Conservation (phyloP, 106 monocot genomes). For the Phalaenopsis aphrodite region DNA sequence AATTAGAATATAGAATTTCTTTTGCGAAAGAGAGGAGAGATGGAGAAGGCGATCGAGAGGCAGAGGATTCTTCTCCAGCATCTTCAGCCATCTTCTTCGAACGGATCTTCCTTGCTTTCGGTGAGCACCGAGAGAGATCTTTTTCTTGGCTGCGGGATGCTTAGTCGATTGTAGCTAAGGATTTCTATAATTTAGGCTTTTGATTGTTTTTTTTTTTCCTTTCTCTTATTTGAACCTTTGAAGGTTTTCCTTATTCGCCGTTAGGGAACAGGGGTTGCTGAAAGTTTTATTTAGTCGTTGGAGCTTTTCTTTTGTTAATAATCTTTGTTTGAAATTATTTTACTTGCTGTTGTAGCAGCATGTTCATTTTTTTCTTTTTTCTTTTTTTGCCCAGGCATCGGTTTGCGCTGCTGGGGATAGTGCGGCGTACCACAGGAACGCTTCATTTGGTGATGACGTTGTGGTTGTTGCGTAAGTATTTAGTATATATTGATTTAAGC, state of each 20-base stretch:
- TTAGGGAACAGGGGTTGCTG: not conserved
- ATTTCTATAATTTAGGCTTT: not conserved
- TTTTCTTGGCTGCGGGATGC: not conserved
- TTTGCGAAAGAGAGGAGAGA: conserved; percentile 1
- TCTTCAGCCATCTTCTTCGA: conserved; percentile 19
- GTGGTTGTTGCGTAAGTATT: conserved; percentile 49
- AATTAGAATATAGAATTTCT: not conserved
- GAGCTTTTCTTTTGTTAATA: not conserved
- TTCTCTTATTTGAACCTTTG: not conserved
- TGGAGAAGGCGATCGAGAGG: conserved; percentile 64
- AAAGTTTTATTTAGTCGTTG: not conserved
- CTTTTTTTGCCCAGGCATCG: conserved; percentile 21
- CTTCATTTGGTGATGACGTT: conserved; percentile 46
- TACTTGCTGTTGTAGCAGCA: not conserved
- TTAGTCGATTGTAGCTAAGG: not conserved
- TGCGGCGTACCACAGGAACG: conserved; percentile 33
- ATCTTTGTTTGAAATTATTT: not conserved
- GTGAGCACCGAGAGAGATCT: not conserved
- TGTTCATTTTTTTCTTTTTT: not conserved
- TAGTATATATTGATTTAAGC: not conserved
- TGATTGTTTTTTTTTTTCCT: not conserved
- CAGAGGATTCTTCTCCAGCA: conserved; percentile 59
- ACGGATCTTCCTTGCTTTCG: conserved; percentile 10
- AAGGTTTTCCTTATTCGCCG: not conserved
- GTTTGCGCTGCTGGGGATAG: conserved; percentile 47